Base-by-base conservation (phyloP, 192 early-diverging fungal species). In the Entrophospora sp. region DNA sequence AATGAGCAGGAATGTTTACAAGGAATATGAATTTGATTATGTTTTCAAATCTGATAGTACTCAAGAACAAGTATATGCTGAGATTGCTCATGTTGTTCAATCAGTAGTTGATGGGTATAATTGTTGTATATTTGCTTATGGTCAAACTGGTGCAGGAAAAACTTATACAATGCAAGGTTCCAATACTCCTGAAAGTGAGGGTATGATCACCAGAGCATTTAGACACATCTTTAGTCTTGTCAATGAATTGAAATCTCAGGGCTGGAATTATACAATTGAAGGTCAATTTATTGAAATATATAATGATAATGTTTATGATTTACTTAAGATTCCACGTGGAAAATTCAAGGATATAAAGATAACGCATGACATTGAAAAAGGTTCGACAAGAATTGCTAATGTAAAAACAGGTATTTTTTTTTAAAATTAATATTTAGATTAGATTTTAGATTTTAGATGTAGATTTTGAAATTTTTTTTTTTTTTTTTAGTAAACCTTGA, bases 101-200 rank as follows among this genome's bases (percentile, higher is more conserved):
- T 92, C 90, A 1, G 94, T 93, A 0, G 66, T 99, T 36, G 96
- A 98, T 64, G 96, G 96, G 2, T 97, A 95, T 69, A 94, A 97
- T 59, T 93, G 95, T 8, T 94, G 93, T 69, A 96, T 98, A 36
- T 98, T 98, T 80, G 94, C 95, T 0, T 98, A 98, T 68, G 96
- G 96, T 0, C 96, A 98, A 79, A 98, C 96, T 1, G 94, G 94
- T 1, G 87, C 86, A 60, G 94, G 94, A 38, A 97, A 96, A 73
- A 90, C 90, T 1, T 84, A 86, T 58, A 91, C 90, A 1, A 91
- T 91, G 89, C 81, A 88, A 68, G 89, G 89, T 30, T 77, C 82
- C 0, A 64, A 71, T 32, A 61, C 64, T 32, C 71, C 69, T 32
- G 60, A 73, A n/a, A 60, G 48, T 4, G 78, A 83, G 64, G 96